phyloP scores from a whole-genome alignment of 305 asterid genomes.

The Ilex paraguariensis region DNA sequence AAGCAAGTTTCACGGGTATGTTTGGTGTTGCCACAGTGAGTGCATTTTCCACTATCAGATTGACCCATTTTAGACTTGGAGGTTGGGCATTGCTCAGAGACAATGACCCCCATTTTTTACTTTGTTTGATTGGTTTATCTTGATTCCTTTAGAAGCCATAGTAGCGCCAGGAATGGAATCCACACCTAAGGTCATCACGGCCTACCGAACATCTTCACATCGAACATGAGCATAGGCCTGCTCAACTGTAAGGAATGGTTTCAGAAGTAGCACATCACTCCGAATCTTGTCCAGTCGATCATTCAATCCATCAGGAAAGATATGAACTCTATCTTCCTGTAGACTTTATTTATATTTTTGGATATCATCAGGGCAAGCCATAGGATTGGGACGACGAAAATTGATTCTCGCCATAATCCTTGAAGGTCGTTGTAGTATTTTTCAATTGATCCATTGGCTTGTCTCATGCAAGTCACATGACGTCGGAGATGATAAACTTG shows the following conservation, averaged over 20 bases:
- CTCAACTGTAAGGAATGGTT: background rate
- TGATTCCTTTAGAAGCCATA: background rate
- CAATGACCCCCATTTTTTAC: background rate
- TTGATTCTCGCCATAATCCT: background rate
- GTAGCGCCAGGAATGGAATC: background rate
- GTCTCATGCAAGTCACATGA: background rate
- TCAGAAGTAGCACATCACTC: background rate
- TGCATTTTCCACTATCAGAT: background rate
- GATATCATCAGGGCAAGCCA: background rate
- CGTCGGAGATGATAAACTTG: background rate
- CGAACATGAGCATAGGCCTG: background rate
- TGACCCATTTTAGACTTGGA: background rate
- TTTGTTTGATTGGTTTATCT: too few species aligned
- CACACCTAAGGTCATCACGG: background rate
- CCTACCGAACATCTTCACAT: background rate
- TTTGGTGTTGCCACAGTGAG: background rate
- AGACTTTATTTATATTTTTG: background rate
- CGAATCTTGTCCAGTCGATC: background rate
- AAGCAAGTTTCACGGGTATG: background rate
- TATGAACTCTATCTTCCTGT: background rate
- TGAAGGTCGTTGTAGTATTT: too few species aligned
- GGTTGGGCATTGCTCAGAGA: background rate
- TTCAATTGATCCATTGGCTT: background rate
- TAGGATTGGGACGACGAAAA: background rate
- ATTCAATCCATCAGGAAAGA: background rate